phyloP scores from a whole-genome alignment of 345 rosid species.

The Xanthoceras sorbifolium region DNA sequence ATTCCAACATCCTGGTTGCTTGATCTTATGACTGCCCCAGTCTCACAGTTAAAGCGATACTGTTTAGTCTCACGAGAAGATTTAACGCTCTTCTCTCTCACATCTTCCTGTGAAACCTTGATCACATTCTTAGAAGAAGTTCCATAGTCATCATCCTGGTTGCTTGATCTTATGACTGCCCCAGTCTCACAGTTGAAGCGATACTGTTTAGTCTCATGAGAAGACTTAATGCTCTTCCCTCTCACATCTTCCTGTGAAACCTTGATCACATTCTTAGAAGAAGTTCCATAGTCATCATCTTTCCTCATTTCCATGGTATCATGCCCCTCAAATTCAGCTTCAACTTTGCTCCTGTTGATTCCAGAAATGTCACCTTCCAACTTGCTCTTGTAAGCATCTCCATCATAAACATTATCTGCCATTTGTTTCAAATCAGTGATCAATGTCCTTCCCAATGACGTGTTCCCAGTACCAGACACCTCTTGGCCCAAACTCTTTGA shows the following conservation, averaged over 20 bases:
- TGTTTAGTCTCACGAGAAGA: conserved; percentile 22
- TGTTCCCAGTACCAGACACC: conserved; percentile 22
- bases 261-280: conserved; percentile 18
- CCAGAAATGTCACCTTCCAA: conserved; percentile 11
- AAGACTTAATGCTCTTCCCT: conserved; percentile 21
- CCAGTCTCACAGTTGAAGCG: conserved; percentile 15
- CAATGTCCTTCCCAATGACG: conserved; percentile 13
- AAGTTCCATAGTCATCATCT: conserved; percentile 19
- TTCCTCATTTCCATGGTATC: conserved; percentile 20
- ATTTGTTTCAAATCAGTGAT: conserved; percentile 25
- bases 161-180: conserved; percentile 10
- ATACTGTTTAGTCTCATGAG: conserved; percentile 21
- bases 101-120: conserved; percentile 15
- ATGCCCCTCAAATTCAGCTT: conserved; percentile 19
- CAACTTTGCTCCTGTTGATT: conserved; percentile 13
- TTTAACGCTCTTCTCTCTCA: conserved; percentile 15
- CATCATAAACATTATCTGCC: conserved; percentile 22
- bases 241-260: conserved; percentile 10
- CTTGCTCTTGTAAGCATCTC: conserved; percentile 14
- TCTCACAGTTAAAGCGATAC: conserved; percentile 18
- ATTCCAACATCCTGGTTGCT: conserved; percentile 13
- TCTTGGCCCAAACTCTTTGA: conserved; percentile 25
- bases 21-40: conserved; percentile 13
- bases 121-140: conserved; percentile 19
- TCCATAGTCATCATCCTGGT: conserved; percentile 11